Percentiles rank a stretch among this genome's conserved stretches.
phyloP scores from a whole-genome alignment of 345 rosid species.

The Aquilaria sinensis region DNA sequence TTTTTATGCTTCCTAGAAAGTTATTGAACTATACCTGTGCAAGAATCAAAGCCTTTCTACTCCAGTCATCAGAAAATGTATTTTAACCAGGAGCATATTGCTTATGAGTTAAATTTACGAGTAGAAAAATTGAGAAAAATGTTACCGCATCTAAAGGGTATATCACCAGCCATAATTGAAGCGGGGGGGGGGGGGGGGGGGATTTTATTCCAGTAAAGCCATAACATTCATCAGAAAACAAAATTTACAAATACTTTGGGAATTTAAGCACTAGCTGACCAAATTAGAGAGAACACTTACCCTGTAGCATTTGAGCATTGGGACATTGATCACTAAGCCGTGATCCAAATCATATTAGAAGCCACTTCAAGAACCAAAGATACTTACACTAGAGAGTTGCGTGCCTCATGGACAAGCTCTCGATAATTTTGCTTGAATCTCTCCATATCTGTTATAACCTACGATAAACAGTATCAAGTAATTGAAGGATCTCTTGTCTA shows the following conservation, averaged over 20 bases:
- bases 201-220: too few relatives aligned
- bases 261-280: neutral
- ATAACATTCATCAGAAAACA: neutral
- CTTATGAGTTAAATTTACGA: too few relatives aligned
- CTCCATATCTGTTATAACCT: slow-evolving; percentile 86
- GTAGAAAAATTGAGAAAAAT: too few relatives aligned
- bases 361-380: slow-evolving; percentile 9
- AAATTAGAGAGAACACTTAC: neutral
- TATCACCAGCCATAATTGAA: too few relatives aligned
- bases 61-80: too few relatives aligned
- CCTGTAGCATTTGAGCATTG: neutral
- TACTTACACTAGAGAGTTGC: slow-evolving; percentile 44
- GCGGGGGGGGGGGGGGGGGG: too few relatives aligned
- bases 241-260: neutral
- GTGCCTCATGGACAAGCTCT: slow-evolving; percentile 41
- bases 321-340: too few relatives aligned
- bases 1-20: neutral
- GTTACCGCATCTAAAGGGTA: too few relatives aligned
- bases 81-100: too few relatives aligned
- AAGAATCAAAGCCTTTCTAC: too few relatives aligned
- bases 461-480: slow-evolving; percentile 12
- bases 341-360: slow-evolving; percentile 2
- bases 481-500: neutral
- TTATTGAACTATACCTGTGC: too few relatives aligned
- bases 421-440: slow-evolving; percentile 60